Evolutionary conservation across 345 rosid species (phyloP).

Genomic region (Psidium friedrichsthalianum): DNA sequence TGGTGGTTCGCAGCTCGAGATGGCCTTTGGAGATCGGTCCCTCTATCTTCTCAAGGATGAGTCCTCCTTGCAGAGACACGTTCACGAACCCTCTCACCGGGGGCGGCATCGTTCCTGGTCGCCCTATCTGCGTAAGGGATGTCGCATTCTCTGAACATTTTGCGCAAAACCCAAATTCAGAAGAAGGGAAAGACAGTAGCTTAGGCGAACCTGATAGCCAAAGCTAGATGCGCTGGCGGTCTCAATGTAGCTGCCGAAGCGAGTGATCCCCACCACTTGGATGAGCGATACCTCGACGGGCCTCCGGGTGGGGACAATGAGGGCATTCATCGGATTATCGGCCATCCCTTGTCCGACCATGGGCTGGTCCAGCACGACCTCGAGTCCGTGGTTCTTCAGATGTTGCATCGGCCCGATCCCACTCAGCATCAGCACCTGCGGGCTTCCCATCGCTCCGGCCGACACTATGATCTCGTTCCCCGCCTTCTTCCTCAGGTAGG

Average conservation of each 20-base stretch:
- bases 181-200: background rate
- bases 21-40: slow-evolving; percentile 59
- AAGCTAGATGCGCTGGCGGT: slow-evolving; percentile 46
- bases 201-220: slow-evolving; percentile 7
- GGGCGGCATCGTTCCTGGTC: slow-evolving; percentile 2
- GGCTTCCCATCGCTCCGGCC: slow-evolving; percentile 85
- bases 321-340: slow-evolving; percentile 68
- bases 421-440: slow-evolving; percentile 75
- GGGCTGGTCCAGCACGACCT: slow-evolving; percentile 44
- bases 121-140: slow-evolving; percentile 9
- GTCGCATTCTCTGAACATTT: background rate
- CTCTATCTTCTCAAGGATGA: slow-evolving; percentile 33
- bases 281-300: slow-evolving; percentile 54
- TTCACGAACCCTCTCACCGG: slow-evolving; percentile 12
- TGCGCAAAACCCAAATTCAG: background rate
- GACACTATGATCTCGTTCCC: slow-evolving; percentile 59
- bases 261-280: slow-evolving; percentile 59
- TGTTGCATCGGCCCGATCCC: slow-evolving; percentile 56
- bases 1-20: slow-evolving; percentile 36
- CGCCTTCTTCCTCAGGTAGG: slow-evolving; percentile 11
- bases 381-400: slow-evolving; percentile 34
- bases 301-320: slow-evolving; percentile 48
- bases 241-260: slow-evolving; percentile 39
- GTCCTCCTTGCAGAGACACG: slow-evolving; percentile 17
- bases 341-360: slow-evolving; percentile 80